Percentiles rank a stretch among this genome's conserved stretches.
phyloP scores from a whole-genome alignment of 2,329 filamentous ascomycete species.

The Apiospora rasikravindrae region DNA sequence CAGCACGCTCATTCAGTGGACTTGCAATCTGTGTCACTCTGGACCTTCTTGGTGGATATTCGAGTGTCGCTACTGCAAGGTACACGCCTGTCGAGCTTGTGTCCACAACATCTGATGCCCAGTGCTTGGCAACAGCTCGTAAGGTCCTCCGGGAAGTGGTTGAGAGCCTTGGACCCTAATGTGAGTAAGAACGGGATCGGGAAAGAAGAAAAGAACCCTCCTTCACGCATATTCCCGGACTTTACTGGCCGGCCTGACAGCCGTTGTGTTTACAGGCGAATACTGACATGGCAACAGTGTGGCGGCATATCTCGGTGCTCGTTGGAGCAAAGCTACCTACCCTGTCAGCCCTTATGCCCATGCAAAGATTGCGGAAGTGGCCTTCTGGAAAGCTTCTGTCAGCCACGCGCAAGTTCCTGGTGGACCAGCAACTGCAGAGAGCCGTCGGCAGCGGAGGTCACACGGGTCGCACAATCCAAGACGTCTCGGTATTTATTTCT shows the following conservation, averaged over 20 bases:
- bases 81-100: slow-evolving; percentile 67
- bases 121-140: not conserved
- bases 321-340: not conserved
- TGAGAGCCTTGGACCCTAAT: not conserved
- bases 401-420: not conserved
- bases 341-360: not conserved
- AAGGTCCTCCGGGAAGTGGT: not conserved
- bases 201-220: not conserved
- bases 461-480: not conserved
- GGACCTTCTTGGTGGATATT: slow-evolving; percentile 73
- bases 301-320: not conserved
- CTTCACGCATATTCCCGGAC: not conserved
- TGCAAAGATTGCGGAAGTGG: not conserved
- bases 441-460: not conserved
- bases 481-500: not conserved
- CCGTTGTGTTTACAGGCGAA: not conserved
- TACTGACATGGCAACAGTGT: not conserved
- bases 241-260: not conserved
- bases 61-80: slow-evolving; percentile 71
- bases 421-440: not conserved
- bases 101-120: slow-evolving; percentile 47
- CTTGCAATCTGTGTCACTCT: slow-evolving; percentile 67
- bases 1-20: slow-evolving; percentile 68
- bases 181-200: not conserved
- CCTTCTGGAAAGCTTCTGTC: slow-evolving; percentile 5